phyloP scores from a whole-genome alignment of 1,139 yeast genomes.

The Ogataea hybrid region DNA sequence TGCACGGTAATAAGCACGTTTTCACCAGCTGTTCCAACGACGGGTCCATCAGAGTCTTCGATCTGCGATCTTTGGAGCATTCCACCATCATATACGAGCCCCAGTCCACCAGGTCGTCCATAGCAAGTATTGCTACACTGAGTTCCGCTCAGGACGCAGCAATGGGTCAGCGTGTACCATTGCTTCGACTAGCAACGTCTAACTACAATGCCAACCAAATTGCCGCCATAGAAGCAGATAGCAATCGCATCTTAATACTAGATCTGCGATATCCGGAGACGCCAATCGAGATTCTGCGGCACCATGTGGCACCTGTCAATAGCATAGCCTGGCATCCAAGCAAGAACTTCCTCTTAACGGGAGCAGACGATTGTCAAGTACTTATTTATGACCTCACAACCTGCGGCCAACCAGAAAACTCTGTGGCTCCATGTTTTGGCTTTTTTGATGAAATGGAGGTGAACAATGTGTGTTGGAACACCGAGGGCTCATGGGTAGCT shows the following conservation, averaged over 20 bases:
- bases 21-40: conserved; percentile 96
- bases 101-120: conserved; percentile 22
- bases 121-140: conserved; percentile 4
- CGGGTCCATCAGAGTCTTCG: conserved; percentile 92
- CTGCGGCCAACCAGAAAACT: neutral
- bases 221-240: conserved; percentile 77
- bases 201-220: conserved; percentile 76
- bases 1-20: conserved; percentile 70
- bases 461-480: conserved; percentile 75
- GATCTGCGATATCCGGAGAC: conserved; percentile 89
- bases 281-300: conserved; percentile 68
- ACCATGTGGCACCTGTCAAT: conserved; percentile 68
- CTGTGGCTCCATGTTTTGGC: conserved; percentile 45
- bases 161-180: conserved; percentile 46
- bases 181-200: conserved; percentile 74
- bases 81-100: conserved; percentile 92
- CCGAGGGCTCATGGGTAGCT: conserved; percentile 77
- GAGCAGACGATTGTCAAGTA: conserved; percentile 91
- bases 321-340: conserved; percentile 84
- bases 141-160: neutral
- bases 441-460: conserved; percentile 66
- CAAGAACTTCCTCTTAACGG: conserved; percentile 63
- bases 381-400: conserved; percentile 71
- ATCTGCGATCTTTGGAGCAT: conserved; percentile 84
- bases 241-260: conserved; percentile 63